These are phyloP conservation scores for Sextonia rubra DNA, from an alignment of 164 flowering plant genomes.

Conservation along the genomic window DNA sequence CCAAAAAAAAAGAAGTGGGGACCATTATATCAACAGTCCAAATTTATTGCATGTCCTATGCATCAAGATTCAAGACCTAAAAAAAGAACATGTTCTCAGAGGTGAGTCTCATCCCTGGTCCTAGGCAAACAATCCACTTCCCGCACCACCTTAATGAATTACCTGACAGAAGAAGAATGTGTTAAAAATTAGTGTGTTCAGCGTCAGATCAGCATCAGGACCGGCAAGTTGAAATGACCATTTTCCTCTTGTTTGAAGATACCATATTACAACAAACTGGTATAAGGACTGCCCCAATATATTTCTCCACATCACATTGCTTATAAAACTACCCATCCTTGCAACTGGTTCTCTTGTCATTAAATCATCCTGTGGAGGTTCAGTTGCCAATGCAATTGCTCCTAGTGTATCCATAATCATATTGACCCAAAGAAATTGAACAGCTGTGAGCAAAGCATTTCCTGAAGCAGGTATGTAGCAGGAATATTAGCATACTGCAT, in stretches of 20 bases:
- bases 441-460: constrained; percentile 83
- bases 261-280: constrained; percentile 73
- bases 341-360: constrained; percentile 82
- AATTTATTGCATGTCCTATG: too few species aligned
- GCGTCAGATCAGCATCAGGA: constrained; percentile 47
- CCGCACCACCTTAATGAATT: constrained; percentile 1
- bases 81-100: too few species aligned
- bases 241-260: constrained; percentile 70
- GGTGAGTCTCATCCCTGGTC: too few species aligned
- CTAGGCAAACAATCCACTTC: background rate
- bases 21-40: background rate
- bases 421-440: constrained; percentile 90
- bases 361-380: constrained; percentile 76
- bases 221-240: constrained; percentile 53
- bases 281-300: constrained; percentile 80
- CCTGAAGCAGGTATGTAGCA: constrained; percentile 35
- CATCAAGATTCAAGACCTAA: too few species aligned
- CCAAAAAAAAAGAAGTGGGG: too few species aligned
- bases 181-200: constrained; percentile 77
- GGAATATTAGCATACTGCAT: background rate
- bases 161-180: constrained; percentile 94
- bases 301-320: constrained; percentile 94
- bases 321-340: constrained; percentile 77
- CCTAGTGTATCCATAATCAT: constrained; percentile 97
- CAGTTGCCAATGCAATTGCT: constrained; percentile 91